Evolutionary conservation across 2,329 filamentous ascomycete species (phyloP).

Genomic region (Sarocladiaceae sp.): DNA sequence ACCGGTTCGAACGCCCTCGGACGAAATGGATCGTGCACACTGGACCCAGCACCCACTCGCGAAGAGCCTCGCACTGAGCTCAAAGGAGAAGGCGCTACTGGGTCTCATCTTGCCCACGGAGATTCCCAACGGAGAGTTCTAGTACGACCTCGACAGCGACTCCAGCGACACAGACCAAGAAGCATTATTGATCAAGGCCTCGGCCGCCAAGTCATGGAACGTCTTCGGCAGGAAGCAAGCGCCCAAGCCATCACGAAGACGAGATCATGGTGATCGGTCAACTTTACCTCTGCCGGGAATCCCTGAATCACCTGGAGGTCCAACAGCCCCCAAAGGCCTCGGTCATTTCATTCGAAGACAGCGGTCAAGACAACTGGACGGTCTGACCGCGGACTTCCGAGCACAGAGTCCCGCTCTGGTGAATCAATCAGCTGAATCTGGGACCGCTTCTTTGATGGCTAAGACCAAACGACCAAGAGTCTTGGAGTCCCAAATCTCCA

Average conservation of each 20-base stretch:
- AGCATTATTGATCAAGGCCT: not conserved
- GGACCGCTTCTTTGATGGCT: not conserved
- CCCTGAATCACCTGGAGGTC: constrained; percentile 22
- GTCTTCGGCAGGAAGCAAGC: not conserved
- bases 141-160: constrained; percentile 33
- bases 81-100: constrained; percentile 23
- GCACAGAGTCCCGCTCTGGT: not conserved
- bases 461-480: constrained; percentile 15
- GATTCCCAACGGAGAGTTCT: constrained; percentile 27
- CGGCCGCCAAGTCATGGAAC: not conserved
- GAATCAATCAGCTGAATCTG: constrained; percentile 14
- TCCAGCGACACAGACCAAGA: constrained; percentile 15
- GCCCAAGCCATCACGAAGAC: not conserved
- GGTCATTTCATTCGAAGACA: constrained; percentile 24
- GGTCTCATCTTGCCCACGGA: constrained; percentile 31
- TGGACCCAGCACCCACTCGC: constrained; percentile 29
- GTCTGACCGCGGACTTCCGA: constrained; percentile 2
- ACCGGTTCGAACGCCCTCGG: constrained; percentile 22
- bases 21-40: constrained; percentile 16
- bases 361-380: constrained; percentile 18
- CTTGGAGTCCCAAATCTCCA: constrained; percentile 21
- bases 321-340: constrained; percentile 20
- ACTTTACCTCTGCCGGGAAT: constrained; percentile 27
- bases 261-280: not conserved
- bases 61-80: constrained; percentile 22